Base-by-base conservation (phyloP, 2,329 filamentous ascomycete genomes). In the Xylariaceae sp. region DNA sequence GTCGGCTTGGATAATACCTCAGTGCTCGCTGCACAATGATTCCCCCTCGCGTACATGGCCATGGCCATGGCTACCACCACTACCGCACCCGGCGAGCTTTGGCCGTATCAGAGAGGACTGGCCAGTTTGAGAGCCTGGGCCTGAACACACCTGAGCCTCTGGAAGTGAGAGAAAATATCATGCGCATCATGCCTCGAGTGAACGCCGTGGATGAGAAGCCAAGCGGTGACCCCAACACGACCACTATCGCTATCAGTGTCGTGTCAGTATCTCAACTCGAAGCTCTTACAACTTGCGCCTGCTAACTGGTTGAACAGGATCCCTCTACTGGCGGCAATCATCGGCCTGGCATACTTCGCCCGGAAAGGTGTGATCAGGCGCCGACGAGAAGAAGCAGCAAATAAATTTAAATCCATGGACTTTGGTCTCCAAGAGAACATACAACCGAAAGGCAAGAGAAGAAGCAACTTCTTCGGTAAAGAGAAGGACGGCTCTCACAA, bases 401-500 rank as follows among this genome's bases (percentile, higher is more conserved):
- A 97, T 74, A 90, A 90, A 66, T 90, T 95, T 74, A 92, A 88
- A 71, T 94, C 91, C 0, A 82, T 97, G 71, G 94, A 99, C 73
- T 99, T 97, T 71, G 94, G 94, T 42, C 75, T 97, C 70, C 90
- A 76, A 44, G 76, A 88, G 58, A 74, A 88, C 60, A 64, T 62
- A n/a, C 63, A 66, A 11, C 63, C 65, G 51, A 78, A 78, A 60
- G 70, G 69, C 47, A 81, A 78, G 65, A 78, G 78, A 64, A 78
- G 76, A 68, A 78, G 74, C 57, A 69, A 72, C 2, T 72, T 77
- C 75, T 79, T 65, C 75, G 86, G 74, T 78, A 81, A 78, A 30
- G 81, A 90, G 70, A 86, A 86, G 72, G 73, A 76, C 18, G 73
- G 74, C 54, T 74, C 66, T 57, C 73, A 74, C 59, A 71, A 77